Evolutionary conservation across 2,329 filamentous ascomycete species (phyloP).

Genomic region (Ophiostoma perfectum): DNA sequence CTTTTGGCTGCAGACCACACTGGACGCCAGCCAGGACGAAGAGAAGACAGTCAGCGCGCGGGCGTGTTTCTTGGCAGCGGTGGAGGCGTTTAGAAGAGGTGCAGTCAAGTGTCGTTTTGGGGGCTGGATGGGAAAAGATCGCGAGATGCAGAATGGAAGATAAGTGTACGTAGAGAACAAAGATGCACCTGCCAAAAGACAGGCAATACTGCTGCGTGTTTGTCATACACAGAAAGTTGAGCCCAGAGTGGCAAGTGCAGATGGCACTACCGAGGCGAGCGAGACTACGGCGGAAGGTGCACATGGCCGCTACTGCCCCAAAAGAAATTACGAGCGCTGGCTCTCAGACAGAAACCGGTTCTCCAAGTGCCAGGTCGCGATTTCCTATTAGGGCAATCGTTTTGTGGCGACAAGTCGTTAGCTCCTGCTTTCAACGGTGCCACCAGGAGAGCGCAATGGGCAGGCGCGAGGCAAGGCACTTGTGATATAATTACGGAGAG

Average conservation of each 20-base stretch:
- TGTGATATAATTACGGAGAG: too few relatives aligned
- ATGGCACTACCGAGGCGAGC: neutral
- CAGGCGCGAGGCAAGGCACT: neutral
- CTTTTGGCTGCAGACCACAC: neutral
- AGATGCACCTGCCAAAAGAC: too few relatives aligned
- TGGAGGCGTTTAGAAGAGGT: neutral
- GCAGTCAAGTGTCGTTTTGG: too few relatives aligned
- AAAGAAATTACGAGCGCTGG: conserved; percentile 1
- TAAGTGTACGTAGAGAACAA: too few relatives aligned
- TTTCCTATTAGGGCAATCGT: conserved; percentile 16
- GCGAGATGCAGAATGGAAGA: too few relatives aligned
- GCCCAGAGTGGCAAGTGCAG: neutral
- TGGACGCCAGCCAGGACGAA: neutral
- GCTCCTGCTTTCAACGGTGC: neutral
- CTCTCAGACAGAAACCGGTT: conserved; percentile 7
- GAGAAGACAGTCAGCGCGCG: neutral
- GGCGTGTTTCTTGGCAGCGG: neutral
- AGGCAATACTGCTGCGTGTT: too few relatives aligned
- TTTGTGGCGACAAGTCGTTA: conserved; percentile 9
- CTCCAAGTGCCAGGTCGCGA: conserved; percentile 3
- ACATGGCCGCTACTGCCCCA: neutral
- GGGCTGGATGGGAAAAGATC: too few relatives aligned
- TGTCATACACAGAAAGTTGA: too few relatives aligned
- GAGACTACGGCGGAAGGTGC: neutral
- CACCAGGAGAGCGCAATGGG: neutral